phyloP scores from a whole-genome alignment of 352 stramenopile species.

The Phytophthora agathidicida region DNA sequence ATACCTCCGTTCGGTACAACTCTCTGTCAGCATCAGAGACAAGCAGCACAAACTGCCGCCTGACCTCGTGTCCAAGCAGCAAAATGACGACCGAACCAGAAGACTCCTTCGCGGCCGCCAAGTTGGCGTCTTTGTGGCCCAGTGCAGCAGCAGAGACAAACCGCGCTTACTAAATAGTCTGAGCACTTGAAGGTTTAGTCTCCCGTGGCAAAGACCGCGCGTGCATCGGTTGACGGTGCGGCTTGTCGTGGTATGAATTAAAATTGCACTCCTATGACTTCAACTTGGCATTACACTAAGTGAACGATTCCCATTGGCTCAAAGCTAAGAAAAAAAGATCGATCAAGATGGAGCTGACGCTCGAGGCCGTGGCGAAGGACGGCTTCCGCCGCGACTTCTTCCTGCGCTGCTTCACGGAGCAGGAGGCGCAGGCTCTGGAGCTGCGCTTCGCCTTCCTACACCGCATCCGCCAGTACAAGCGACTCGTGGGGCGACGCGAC shows the following conservation, averaged over 20 bases:
- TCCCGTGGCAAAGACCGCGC: too few relatives aligned
- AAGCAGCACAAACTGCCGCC: slow-evolving; percentile 32
- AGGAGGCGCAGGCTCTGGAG: slow-evolving; percentile 59
- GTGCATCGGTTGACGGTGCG: too few relatives aligned
- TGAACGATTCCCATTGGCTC: slow-evolving; percentile 17
- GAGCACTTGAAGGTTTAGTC: too few relatives aligned
- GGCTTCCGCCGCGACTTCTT: slow-evolving; percentile 65
- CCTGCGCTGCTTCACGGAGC: slow-evolving; percentile 53
- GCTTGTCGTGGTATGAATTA: too few relatives aligned
- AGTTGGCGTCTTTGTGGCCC: slow-evolving; percentile 38
- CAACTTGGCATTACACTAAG: not conserved
- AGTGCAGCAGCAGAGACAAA: slow-evolving; percentile 33
- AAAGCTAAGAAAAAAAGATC: slow-evolving; percentile 7
- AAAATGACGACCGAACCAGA: slow-evolving; percentile 19
- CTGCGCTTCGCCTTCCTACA: slow-evolving; percentile 63
- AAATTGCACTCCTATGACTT: slow-evolving; percentile 15
- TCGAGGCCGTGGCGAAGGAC: slow-evolving; percentile 66
- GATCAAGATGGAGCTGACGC: slow-evolving; percentile 40
- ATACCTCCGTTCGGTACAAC: slow-evolving; percentile 35
- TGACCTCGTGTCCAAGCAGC: slow-evolving; percentile 20
- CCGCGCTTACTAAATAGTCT: too few relatives aligned
- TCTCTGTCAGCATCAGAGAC: slow-evolving; percentile 23
- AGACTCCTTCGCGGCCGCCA: slow-evolving; percentile 33
- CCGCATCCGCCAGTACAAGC: slow-evolving; percentile 63
- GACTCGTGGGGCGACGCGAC: slow-evolving; percentile 49